Evolutionary conservation across 2,329 filamentous ascomycete species (phyloP).

Genomic region (Podosphaera xanthii): DNA sequence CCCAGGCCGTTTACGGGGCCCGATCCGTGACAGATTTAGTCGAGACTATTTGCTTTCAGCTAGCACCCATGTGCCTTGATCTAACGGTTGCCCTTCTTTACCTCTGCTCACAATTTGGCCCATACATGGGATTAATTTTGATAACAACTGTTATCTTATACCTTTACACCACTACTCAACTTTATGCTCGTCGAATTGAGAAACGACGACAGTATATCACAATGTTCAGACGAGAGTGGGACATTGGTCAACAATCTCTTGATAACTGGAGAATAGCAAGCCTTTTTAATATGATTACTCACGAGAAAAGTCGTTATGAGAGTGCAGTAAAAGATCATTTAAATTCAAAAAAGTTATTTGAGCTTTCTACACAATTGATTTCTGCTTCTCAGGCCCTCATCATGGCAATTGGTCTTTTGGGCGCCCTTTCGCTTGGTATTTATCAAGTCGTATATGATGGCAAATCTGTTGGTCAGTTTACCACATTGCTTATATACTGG

Average conservation of each 20-base stretch:
- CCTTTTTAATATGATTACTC: conserved; percentile 30
- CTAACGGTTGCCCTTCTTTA: conserved; percentile 35
- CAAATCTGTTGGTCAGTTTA: conserved; percentile 34
- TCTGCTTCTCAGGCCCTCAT: conserved; percentile 32
- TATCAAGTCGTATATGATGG: conserved; percentile 18
- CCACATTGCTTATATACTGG: conserved; percentile 46
- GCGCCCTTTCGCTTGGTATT: conserved; percentile 16
- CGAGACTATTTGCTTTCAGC: conserved; percentile 33
- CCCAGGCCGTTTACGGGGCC: conserved; percentile 41
- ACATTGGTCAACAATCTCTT: conserved; percentile 18
- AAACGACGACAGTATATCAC: conserved; percentile 18
- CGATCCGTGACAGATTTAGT: conserved; percentile 34
- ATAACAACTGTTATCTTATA: conserved; percentile 25
- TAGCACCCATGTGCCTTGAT: conserved; percentile 39
- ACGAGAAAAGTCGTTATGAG: conserved; percentile 28
- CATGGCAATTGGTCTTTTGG: conserved; percentile 24
- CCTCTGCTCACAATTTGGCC: conserved; percentile 37
- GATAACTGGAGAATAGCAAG: conserved; percentile 20
- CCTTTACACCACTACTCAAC: conserved; percentile 24
- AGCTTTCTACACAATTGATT: conserved; percentile 17
- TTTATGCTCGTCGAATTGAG: conserved; percentile 14
- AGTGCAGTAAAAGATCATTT: conserved; percentile 19
- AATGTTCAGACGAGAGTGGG: conserved; percentile 16
- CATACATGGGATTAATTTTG: conserved; percentile 31
- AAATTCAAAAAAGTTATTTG: conserved; percentile 16